Evolutionary conservation across 371 early-diverging fungal species (phyloP).

Genomic region (Dentiscutata heterogama): DNA sequence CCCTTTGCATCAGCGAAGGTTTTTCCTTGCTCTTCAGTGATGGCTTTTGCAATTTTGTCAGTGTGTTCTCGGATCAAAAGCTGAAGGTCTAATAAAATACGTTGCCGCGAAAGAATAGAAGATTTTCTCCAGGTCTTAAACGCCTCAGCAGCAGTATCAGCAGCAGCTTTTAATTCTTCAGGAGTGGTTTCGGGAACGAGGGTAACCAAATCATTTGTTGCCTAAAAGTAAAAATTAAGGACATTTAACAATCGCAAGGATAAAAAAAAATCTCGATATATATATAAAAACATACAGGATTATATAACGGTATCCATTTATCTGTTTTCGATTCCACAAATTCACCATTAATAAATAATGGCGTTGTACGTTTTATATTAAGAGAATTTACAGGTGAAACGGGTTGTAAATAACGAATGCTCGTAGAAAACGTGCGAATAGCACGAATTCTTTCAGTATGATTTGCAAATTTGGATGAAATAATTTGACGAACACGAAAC

Average conservation of each 20-base stretch:
- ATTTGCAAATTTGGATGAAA: too few species aligned
- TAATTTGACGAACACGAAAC: too few species aligned
- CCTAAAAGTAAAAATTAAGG: constrained; percentile 56
- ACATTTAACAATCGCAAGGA: background rate
- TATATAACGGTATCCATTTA: constrained; percentile 90
- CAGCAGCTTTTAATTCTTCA: constrained; percentile 88
- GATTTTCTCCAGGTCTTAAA: constrained; percentile 92
- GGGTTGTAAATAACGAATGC: constrained; percentile 50
- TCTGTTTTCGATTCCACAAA: constrained; percentile 89
- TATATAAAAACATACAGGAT: constrained; percentile 75
- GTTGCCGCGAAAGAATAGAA: constrained; percentile 85
- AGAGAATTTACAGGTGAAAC: constrained; percentile 47
- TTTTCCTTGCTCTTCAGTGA: constrained; percentile 95
- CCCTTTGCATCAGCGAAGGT: constrained; percentile 94
- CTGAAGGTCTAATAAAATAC: constrained; percentile 94
- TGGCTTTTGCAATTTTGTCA: constrained; percentile 87
- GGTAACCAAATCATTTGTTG: constrained; percentile 93
- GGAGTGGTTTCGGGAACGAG: constrained; percentile 92
- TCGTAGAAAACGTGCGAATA: constrained; percentile 44
- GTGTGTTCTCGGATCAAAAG: constrained; percentile 85
- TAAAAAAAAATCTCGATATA: background rate
- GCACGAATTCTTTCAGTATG: too few species aligned
- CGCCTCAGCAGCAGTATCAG: constrained; percentile 78
- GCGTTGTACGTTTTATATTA: constrained; percentile 66
- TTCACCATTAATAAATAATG: constrained; percentile 92